Base-by-base conservation (phyloP, 768 basidiomycete species). In the Austroboletus eburneus region DNA sequence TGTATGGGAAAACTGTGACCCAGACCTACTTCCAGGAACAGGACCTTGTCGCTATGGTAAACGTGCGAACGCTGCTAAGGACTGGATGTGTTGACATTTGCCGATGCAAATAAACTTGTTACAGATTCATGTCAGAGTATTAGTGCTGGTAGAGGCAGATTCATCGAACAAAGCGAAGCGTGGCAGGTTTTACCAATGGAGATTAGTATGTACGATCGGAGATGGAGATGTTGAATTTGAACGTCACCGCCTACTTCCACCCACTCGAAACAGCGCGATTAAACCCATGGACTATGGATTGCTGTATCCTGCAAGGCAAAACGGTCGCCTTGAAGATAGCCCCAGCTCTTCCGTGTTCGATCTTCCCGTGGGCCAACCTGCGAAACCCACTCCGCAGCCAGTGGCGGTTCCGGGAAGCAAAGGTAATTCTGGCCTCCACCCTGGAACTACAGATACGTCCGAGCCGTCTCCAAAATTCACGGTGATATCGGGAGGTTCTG, bases 401-500 rank as follows among this genome's bases (percentile, higher is more conserved):
- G 39, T 49, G 46, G 48, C 49, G 45, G 39, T 57, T 48, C 46
- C 36, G 32, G 48, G 50, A 48, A 39, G 52, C 24, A n/a, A 4
- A 27, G 25, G 12, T 43, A 29, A 34, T 42, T 17, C 20, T 41
- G 39, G 36, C 49, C 32, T 52, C 33, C 45, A 24, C 18, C 21
- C 35, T 23, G 45, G 42, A 35, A 39, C 45, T 10, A 49, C 35
- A 43, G 49, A 42, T 43, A 25, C 48, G 7, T 39, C 41, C 17
- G 42, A 43, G 20, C 23, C 45, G 18, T 46, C 48, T 13, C 61
- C 74, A 2, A 78, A 82, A 2, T 86, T 78, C 61, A 64, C 93
- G 7, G 77, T 96, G 41, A 78, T 97, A 45, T 93, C 91, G 41
- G 93, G 93, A 0, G 93, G 93, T n/a, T 92, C 92, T 27, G 93